These are phyloP conservation scores for Paramecium biaurelia DNA, from an alignment of 73 alveolate species.

Conservation along the genomic window DNA sequence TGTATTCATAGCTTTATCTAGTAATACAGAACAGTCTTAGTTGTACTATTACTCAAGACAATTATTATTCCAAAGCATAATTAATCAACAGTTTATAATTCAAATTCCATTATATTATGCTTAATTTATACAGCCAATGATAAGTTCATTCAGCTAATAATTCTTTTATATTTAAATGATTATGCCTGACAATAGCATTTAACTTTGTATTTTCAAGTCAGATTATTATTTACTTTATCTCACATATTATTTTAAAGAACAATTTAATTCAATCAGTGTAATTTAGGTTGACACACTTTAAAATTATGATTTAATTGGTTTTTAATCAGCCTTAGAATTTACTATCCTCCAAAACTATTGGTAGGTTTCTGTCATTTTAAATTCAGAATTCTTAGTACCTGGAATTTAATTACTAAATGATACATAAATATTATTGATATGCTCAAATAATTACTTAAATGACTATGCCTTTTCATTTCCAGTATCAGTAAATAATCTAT, in stretches of 20 bases:
- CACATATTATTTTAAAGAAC: background rate
- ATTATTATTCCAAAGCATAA: background rate
- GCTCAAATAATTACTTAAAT: background rate
- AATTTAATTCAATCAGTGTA: background rate
- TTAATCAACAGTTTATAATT: background rate
- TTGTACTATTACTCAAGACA: background rate
- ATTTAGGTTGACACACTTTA: background rate
- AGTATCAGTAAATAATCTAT: background rate
- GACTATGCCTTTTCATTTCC: background rate
- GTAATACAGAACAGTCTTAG: background rate
- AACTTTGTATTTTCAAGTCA: background rate
- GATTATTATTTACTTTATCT: background rate
- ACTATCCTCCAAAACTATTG: background rate
- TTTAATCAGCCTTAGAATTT: background rate
- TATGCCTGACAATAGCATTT: background rate
- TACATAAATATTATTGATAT: background rate
- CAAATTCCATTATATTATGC: background rate
- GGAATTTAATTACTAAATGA: background rate
- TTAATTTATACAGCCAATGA: background rate
- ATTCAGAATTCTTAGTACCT: background rate
- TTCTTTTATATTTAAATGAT: background rate
- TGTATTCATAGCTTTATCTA: background rate
- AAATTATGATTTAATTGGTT: background rate
- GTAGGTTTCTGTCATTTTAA: background rate
- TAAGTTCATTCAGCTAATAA: background rate